phyloP scores from a whole-genome alignment of 352 stramenopile species.

The Pythium pectinolyticum region DNA sequence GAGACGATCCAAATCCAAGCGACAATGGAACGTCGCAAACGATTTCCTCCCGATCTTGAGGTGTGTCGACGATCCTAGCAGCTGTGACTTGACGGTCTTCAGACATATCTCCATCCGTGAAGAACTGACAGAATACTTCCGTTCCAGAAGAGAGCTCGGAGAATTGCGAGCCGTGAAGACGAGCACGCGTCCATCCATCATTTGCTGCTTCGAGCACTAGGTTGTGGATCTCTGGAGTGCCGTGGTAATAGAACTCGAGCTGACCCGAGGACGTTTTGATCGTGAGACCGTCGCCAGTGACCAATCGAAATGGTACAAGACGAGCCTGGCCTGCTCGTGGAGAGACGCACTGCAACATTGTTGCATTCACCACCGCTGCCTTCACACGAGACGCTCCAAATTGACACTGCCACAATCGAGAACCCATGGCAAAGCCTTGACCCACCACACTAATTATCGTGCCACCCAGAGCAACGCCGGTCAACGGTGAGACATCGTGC shows the following conservation, averaged over 20 bases:
- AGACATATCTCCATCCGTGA: background rate
- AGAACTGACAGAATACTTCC: background rate
- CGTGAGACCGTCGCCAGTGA: background rate
- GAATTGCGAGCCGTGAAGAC: background rate
- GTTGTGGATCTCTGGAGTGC: background rate
- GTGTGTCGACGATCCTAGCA: background rate
- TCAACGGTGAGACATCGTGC: constrained; percentile 13
- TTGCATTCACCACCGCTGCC: constrained; percentile 21
- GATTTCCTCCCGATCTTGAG: background rate
- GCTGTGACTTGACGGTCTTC: background rate
- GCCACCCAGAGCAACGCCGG: constrained; percentile 9
- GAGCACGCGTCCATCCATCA: background rate
- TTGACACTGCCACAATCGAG: constrained; percentile 22
- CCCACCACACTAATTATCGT: constrained; percentile 21
- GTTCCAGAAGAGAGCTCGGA: background rate
- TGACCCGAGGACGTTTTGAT: background rate
- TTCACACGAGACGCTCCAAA: constrained; percentile 22
- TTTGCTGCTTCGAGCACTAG: background rate
- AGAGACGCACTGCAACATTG: constrained; percentile 6
- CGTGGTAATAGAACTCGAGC: background rate
- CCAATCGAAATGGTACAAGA: constrained; percentile 11
- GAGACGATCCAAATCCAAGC: background rate
- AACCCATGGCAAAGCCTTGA: constrained; percentile 13
- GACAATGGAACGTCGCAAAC: constrained; percentile 12
- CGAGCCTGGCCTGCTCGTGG: background rate